phyloP scores from a whole-genome alignment of 768 basidiomycete genomes.

The Filobasidium wieringae region DNA sequence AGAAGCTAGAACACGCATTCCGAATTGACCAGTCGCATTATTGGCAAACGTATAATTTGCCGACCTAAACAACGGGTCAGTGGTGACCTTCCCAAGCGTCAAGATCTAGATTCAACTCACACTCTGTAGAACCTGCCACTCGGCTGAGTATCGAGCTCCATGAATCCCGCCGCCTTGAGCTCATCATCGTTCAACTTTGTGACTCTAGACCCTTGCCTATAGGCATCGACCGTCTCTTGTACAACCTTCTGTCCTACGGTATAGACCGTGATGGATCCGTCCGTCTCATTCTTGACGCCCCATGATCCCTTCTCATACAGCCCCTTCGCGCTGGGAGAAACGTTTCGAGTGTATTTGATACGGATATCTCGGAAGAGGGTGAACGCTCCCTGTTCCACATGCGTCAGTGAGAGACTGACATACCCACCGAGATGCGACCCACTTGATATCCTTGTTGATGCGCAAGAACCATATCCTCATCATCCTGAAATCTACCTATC shows the following conservation, averaged over 20 bases:
- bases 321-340: conserved; percentile 10
- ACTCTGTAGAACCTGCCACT: neutral
- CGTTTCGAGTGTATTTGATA: conserved; percentile 12
- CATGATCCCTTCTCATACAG: conserved; percentile 13
- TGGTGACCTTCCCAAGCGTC: neutral
- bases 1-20: conserved; percentile 20
- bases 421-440: neutral
- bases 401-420: neutral
- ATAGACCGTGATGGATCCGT: conserved; percentile 14
- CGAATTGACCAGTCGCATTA: conserved; percentile 11
- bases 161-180: neutral
- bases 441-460: conserved; percentile 17
- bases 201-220: neutral
- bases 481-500: conserved; percentile 2
- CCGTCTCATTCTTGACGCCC: conserved; percentile 19
- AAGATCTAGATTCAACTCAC: neutral
- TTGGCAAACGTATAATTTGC: neutral
- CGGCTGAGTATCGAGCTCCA: neutral
- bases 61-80: neutral
- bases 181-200: neutral
- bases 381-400: conserved; percentile 11
- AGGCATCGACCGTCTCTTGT: conserved; percentile 19
- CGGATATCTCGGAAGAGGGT: conserved; percentile 23
- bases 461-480: conserved; percentile 14
- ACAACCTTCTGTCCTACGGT: conserved; percentile 22